A percentile compares a stretch with the other conserved stretches of the same genome.
phyloP scores from a whole-genome alignment of 2,329 filamentous ascomycete species.

The Cladobotryum mycophilum region DNA sequence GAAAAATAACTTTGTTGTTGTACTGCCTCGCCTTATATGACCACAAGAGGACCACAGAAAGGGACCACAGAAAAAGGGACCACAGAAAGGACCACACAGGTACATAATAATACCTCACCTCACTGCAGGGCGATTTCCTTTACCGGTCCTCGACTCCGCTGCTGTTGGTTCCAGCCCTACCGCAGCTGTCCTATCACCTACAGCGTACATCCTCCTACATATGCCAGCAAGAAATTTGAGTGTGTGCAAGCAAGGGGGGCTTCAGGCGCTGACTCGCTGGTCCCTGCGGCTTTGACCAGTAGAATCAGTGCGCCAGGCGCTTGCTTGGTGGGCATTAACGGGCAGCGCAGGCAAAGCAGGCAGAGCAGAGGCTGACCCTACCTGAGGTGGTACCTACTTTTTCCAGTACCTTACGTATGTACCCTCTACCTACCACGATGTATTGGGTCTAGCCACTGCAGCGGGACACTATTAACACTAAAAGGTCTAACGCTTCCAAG shows the following conservation, averaged over 20 bases:
- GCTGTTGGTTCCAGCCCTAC: conserved; percentile 1
- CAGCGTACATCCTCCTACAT: neutral
- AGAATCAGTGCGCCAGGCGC: conserved; percentile 29
- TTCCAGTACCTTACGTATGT: too few species aligned
- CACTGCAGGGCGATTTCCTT: neutral
- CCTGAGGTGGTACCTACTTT: too few species aligned
- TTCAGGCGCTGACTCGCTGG: conserved; percentile 25
- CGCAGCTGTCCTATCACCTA: conserved; percentile 3
- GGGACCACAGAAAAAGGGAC: too few species aligned
- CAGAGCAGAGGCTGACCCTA: too few species aligned
- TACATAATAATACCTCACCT: neutral
- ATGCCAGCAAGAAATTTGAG: neutral
- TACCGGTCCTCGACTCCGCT: conserved; percentile 1
- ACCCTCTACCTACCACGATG: too few species aligned
- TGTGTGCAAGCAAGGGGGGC: neutral
- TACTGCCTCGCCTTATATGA: neutral
- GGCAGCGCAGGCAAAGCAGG: too few species aligned
- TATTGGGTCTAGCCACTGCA: too few species aligned
- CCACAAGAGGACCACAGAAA: too few species aligned
- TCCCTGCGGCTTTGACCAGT: conserved; percentile 22
- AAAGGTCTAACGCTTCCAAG: too few species aligned
- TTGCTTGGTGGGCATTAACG: conserved; percentile 19
- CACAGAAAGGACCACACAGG: too few species aligned
- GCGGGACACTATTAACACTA: too few species aligned
- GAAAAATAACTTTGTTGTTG: neutral